Base-by-base conservation (phyloP, 305 asterid genomes). In the Coffea humblotiana region DNA sequence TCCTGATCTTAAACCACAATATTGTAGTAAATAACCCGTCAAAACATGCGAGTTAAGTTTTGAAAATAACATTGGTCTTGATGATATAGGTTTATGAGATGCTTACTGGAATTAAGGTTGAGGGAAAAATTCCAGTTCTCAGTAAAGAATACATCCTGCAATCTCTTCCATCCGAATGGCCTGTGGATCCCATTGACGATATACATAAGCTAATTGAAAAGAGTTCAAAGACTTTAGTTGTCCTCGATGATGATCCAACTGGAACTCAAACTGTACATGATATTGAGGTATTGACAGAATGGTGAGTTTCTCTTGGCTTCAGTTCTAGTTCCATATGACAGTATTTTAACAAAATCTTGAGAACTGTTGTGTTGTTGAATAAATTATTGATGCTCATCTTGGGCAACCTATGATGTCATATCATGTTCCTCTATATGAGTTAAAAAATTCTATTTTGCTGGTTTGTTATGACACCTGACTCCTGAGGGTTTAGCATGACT, bases 251-350 rank as follows among this genome's bases (percentile, higher is more conserved):
- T 71, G 99, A 96, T 88, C 99, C 99, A 83, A 96, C 99, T 82
- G 99, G 99, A 76, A 96, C 99, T 83, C 99, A 96, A 89, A 96
- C 99, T 63, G 99, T 96, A 86, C 97, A 96, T 84, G 96, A 89
- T 87, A 88, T 90, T 84, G 96, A 91, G 75, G 98, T 96, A 78
- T 85, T 96, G 92, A 92, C 98, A 48, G 99, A 92, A 90, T 96
- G 99, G 99, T 96, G 82, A 92, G 92, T 89, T 23, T 75, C 68
- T 79, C 32, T 25, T 12, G 51, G 78, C 25, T 72, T 51, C 64
- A 73, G 68, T 49, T 60, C 14, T 29, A 23, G 66, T 74, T 40
- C 58, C 25, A n/a, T 56, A 16, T 45, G 60, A 58, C 15, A 1
- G 3, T 74, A 6, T 56, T 64, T 35, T 45, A 19, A 43, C 12